Evolutionary conservation across 163 green algal species (phyloP).

Genomic region (Scenedesmus sp.): DNA sequence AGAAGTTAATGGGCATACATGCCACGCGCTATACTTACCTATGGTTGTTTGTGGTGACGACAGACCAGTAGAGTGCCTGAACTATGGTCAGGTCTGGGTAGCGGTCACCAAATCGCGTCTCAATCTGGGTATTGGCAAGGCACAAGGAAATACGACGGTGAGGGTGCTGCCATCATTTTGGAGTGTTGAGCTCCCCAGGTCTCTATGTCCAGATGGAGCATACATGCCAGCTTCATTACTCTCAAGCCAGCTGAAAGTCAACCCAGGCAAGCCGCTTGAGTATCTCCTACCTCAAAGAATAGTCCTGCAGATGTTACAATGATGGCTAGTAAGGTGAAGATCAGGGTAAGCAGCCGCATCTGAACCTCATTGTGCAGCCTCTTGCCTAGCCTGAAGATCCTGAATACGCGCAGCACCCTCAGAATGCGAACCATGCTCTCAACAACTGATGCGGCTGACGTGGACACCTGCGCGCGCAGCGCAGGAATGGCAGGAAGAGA

Average conservation of each 20-base stretch:
- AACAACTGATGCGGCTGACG: neutral
- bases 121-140: neutral
- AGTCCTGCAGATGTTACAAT: slow-evolving; percentile 39
- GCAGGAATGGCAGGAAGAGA: neutral
- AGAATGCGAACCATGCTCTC: slow-evolving; percentile 39
- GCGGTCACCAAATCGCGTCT: slow-evolving; percentile 27
- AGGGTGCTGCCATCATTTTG: too few species aligned
- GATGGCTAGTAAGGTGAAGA: slow-evolving; percentile 53
- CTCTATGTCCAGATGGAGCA: too few species aligned
- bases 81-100: slow-evolving; percentile 49
- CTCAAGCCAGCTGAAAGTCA: neutral
- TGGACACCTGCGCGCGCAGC: neutral
- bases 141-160: too few species aligned
- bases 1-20: too few species aligned
- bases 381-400: slow-evolving; percentile 44
- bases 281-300: slow-evolving; percentile 38
- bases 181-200: too few species aligned
- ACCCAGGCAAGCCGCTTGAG: neutral
- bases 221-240: too few species aligned
- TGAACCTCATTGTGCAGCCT: slow-evolving; percentile 43
- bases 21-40: too few species aligned
- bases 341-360: slow-evolving; percentile 39
- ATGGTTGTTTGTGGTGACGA: slow-evolving; percentile 52
- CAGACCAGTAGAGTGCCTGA: slow-evolving; percentile 52
- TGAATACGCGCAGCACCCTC: slow-evolving; percentile 40